Percentiles rank a stretch among this genome's conserved stretches.
These are phyloP conservation scores for Solanum sitiens DNA, from an alignment of 257 asterid species.

Conservation along the genomic window DNA sequence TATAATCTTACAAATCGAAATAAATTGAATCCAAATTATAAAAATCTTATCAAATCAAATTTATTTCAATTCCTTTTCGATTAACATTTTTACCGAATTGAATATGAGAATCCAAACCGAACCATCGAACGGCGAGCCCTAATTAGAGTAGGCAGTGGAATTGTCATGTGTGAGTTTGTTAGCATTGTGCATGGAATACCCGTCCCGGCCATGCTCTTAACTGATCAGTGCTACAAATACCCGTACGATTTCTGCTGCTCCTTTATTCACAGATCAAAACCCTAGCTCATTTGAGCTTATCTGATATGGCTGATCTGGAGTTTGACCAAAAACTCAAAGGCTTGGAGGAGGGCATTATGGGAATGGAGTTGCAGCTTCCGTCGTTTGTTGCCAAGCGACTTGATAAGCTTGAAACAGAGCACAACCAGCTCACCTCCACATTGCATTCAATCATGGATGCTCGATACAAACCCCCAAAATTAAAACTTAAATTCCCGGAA, in stretches of 20 bases:
- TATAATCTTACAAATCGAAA: too few species aligned
- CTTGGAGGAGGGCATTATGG: neutral
- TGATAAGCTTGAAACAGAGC: neutral
- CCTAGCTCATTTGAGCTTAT: neutral
- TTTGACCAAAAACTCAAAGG: neutral
- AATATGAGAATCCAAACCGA: too few species aligned
- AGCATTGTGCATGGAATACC: neutral
- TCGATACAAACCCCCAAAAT: neutral
- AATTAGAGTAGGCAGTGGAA: neutral
- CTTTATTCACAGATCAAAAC: neutral
- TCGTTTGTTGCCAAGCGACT: neutral
- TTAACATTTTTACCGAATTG: too few species aligned
- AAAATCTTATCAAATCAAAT: too few species aligned
- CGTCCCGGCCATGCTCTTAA: neutral
- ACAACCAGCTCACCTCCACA: neutral
- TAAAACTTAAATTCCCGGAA: neutral
- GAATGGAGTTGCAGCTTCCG: neutral
- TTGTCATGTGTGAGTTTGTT: neutral
- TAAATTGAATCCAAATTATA: too few species aligned
- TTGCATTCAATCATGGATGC: neutral
- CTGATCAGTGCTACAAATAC: neutral
- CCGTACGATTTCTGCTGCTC: neutral
- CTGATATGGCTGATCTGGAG: neutral
- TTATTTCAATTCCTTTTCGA: too few species aligned
- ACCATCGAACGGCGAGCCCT: too few species aligned